Evolutionary conservation across 1,284 basidiomycete genomes (phyloP).

Genomic region (Ceratobasidium sp.): DNA sequence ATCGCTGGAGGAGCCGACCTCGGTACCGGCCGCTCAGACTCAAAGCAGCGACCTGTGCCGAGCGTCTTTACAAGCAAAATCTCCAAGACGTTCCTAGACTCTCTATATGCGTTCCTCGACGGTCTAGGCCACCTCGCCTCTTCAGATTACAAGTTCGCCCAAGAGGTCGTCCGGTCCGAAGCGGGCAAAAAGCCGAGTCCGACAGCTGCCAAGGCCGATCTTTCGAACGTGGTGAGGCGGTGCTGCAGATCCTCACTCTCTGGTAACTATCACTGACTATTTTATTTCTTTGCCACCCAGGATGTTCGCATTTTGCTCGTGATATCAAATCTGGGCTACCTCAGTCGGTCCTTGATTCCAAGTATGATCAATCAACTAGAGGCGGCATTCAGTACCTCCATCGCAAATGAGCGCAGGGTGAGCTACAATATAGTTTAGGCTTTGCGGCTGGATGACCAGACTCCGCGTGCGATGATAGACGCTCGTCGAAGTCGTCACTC

Average conservation of each 20-base stretch:
- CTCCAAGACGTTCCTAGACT: constrained; percentile 87
- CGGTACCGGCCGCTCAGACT: constrained; percentile 41
- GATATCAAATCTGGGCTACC: constrained; percentile 86
- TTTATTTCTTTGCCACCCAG: constrained; percentile 62
- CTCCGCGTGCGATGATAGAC: constrained; percentile 59
- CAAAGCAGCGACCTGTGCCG: constrained; percentile 68
- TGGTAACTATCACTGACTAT: not conserved
- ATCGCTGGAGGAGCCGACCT: constrained; percentile 81
- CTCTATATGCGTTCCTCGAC: constrained; percentile 88
- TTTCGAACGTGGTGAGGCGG: constrained; percentile 38
- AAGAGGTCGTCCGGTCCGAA: constrained; percentile 42
- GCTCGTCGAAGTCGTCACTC: constrained; percentile 78
- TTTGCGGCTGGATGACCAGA: constrained; percentile 29
- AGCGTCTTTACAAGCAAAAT: constrained; percentile 75
- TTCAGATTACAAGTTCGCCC: constrained; percentile 59
- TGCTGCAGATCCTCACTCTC: not conserved
- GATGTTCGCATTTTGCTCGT: constrained; percentile 90
- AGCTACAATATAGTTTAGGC: constrained; percentile 44
- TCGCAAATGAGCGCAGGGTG: constrained; percentile 80
- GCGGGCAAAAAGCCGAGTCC: constrained; percentile 11
- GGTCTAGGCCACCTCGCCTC: constrained; percentile 88
- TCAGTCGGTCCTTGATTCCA: constrained; percentile 78
- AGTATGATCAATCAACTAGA: constrained; percentile 84
- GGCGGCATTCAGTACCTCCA: constrained; percentile 76
- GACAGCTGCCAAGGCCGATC: constrained; percentile 9